Evolutionary conservation across 257 asterid species (phyloP).

Genomic region (Galeopsis tetrahit): DNA sequence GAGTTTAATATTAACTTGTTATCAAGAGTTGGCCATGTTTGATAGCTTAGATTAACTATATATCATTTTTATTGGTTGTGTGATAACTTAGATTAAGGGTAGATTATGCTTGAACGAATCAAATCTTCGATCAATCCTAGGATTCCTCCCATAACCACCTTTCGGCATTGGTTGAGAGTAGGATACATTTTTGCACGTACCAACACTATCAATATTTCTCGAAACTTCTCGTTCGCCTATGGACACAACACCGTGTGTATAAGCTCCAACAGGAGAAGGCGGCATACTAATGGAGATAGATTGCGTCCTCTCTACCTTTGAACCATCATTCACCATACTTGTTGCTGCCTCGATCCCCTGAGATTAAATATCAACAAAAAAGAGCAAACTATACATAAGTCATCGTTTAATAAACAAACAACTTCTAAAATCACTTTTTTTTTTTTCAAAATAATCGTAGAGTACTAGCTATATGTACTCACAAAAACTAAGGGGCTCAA

Average conservation of each 20-base stretch:
- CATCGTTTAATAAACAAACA: too few species aligned
- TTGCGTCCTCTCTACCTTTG: constrained; percentile 31
- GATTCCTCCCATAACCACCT: constrained; percentile 19
- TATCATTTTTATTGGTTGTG: too few species aligned
- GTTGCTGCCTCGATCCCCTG: constrained; percentile 49
- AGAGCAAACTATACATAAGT: background rate
- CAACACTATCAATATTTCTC: too few species aligned
- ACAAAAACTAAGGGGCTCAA: constrained; percentile 36
- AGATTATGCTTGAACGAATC: constrained; percentile 84
- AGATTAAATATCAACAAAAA: background rate
- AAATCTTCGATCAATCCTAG: constrained; percentile 55
- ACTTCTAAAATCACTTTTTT: too few species aligned
- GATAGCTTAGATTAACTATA: too few species aligned
- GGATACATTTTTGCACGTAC: too few species aligned
- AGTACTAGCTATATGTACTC: constrained; percentile 10
- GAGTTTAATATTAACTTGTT: too few species aligned
- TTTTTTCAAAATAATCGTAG: too few species aligned
- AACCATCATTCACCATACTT: constrained; percentile 21
- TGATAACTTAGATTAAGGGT: too few species aligned
- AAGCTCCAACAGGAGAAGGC: constrained; percentile 52
- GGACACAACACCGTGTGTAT: background rate
- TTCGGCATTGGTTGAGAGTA: constrained; percentile 67
- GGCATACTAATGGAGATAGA: constrained; percentile 78
- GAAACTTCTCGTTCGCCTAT: background rate
- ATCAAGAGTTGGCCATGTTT: too few species aligned